These are phyloP conservation scores for Botrytis tulipae DNA, from an alignment of 2,329 filamentous ascomycete species.

Conservation along the genomic window DNA sequence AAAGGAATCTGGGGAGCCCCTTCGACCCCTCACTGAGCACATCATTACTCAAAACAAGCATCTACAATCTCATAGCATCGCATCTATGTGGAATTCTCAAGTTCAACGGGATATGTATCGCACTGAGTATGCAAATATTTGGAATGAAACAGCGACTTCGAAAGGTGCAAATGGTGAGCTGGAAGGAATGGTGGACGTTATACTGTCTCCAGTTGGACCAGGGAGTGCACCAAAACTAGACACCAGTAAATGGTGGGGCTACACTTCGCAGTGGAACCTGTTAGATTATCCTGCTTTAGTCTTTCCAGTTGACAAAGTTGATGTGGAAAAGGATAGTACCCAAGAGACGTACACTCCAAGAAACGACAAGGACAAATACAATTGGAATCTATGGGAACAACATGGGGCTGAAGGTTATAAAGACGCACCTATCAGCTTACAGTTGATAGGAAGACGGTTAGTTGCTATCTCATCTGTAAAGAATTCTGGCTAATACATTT, in stretches of 20 bases:
- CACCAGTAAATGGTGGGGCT: constrained; percentile 59
- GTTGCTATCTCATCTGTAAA: background rate
- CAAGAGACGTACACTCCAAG: constrained; percentile 36
- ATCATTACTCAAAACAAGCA: constrained; percentile 55
- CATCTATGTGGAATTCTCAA: constrained; percentile 45
- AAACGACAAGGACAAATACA: constrained; percentile 38
- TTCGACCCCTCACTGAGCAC: constrained; percentile 56
- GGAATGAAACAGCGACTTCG: constrained; percentile 38
- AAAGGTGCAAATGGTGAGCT: constrained; percentile 30
- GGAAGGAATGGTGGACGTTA: constrained; percentile 52
- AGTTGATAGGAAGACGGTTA: constrained; percentile 41
- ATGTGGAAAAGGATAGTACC: constrained; percentile 34
- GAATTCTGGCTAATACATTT: constrained; percentile 22
- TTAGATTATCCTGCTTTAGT: constrained; percentile 63
- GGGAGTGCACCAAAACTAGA: constrained; percentile 51
- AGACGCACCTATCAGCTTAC: constrained; percentile 44
- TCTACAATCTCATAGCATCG: constrained; percentile 43
- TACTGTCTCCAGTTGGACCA: constrained; percentile 59
- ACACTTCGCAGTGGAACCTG: constrained; percentile 66
- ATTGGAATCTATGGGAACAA: constrained; percentile 40
- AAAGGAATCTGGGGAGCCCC: constrained; percentile 54
- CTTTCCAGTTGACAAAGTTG: constrained; percentile 53
- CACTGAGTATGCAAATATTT: constrained; percentile 28
- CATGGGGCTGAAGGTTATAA: constrained; percentile 41
- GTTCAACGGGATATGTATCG: constrained; percentile 42